Percentiles rank a stretch among this genome's conserved stretches.
Conservation (phyloP, 805 yeast genomes). For the Metschnikowia cubensis region DNA sequence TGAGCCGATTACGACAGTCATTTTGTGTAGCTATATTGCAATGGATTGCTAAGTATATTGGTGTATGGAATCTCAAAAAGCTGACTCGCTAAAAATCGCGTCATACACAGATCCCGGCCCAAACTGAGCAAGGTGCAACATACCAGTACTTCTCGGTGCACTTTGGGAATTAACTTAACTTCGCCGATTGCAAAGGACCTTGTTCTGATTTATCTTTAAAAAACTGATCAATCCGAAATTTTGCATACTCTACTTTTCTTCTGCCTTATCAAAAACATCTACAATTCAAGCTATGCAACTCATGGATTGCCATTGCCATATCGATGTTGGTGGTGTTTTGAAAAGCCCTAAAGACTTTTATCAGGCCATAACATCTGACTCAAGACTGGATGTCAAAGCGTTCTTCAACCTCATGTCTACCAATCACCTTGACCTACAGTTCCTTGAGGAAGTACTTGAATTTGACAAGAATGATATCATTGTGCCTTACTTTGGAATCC, state of each 20-base stretch:
- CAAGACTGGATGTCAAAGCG: conserved; percentile 2
- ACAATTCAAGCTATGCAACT: conserved; percentile 3
- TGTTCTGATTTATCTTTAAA: neutral
- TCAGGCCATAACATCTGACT: conserved; percentile 4
- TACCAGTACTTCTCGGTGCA: neutral
- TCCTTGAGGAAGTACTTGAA: conserved; percentile 20
- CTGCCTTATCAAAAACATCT: neutral
- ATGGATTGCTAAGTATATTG: neutral
- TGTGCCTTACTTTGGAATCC: conserved; percentile 65
- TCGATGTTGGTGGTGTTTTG: conserved; percentile 17
- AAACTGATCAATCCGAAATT: neutral
- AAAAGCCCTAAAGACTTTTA: conserved; percentile 7
- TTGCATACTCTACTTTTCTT: neutral
- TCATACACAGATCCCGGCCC: neutral
- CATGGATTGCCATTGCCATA: conserved; percentile 34
- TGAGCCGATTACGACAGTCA: conserved; percentile 71
- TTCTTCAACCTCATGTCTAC: conserved; percentile 38
- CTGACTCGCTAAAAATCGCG: neutral
- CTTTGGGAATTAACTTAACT: neutral
- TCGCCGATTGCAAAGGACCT: neutral
- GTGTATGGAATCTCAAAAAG: conserved; percentile 1
- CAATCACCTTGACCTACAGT: conserved; percentile 29
- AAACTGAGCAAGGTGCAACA: neutral
- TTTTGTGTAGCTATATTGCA: conserved; percentile 18
- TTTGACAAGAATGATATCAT: conserved; percentile 17